Evolutionary conservation across 129 eudicot species (phyloP), one percentile per base, ranked within the genome.

Genomic region (Flaveria bidentis): DNA sequence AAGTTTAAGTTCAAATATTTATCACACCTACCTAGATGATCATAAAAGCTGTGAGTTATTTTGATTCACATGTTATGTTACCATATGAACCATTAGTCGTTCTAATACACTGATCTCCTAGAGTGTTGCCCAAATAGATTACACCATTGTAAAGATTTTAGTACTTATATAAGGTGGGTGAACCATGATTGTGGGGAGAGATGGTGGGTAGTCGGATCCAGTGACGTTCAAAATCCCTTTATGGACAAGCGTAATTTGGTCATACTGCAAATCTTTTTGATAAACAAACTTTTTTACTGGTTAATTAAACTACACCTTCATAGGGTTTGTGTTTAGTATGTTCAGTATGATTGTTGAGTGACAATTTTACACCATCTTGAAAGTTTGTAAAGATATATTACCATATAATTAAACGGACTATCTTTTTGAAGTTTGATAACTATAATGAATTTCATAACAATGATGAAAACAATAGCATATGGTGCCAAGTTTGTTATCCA

Each of bases 151-250:
- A 61, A 61, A 25, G 42, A 26, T 61, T 61, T 71, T 71, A 26
- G 75, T 71, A 71, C n/a, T 71, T 72, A 36, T 39, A 44, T 57
- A 55, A 73, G 44, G 56, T 62, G 51, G 44, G 62, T 46, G 63
- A 58, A 57, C 51, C 64, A 72, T 72, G 76, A 11, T 16, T 36
- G 36, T 16, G 50, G 71, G 13, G 8, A 28, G 46, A 25, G 65
- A 33, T 53, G 66, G 52, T 30, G 36, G 36, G 73, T 20, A 0
- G 45, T 7, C 41, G 7, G 41, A 36, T 4, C 41, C 41, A 36
- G 41, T 36, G 41, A 4, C 30, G 66, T 55, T 12, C 22, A 41
- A 75, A 47, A 62, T 62, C 30, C 46, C 45, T 52, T 44, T 49
- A 12, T 76, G 52, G 36, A 65, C 22, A n/a, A 53, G 55, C 67